phyloP scores from a whole-genome alignment of 176 grass and related monocot genomes.

The Typha latifolia region DNA sequence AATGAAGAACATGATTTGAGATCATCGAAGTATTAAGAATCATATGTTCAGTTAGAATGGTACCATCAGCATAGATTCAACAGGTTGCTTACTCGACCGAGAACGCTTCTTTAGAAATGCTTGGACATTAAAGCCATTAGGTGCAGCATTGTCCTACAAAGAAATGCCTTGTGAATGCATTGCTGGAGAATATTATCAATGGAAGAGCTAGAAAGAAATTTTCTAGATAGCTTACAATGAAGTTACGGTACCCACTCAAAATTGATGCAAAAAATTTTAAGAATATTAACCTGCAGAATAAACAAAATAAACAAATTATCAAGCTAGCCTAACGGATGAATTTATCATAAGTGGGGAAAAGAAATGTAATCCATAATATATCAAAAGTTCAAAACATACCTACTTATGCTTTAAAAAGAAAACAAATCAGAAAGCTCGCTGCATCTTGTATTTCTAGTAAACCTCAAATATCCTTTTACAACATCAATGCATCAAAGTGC shows the following conservation, averaged over 20 bases:
- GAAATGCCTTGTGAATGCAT: constrained; percentile 6
- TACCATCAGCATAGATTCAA: constrained; percentile 98
- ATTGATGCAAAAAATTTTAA: constrained; percentile 94
- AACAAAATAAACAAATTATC: constrained; percentile 34
- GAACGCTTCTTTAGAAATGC: constrained; percentile 98
- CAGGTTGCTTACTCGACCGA: constrained; percentile 65
- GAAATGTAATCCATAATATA: background rate
- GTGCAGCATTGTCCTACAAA: constrained; percentile 68
- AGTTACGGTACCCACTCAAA: constrained; percentile 95
- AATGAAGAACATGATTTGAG: too few relatives aligned
- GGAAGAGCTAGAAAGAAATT: constrained; percentile 17
- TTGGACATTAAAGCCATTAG: constrained; percentile 95
- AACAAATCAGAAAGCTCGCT: too few relatives aligned
- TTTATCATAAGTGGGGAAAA: constrained; percentile 9
- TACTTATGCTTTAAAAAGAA: too few relatives aligned
- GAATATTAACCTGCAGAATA: constrained; percentile 85
- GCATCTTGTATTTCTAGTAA: too few relatives aligned
- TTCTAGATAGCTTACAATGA: constrained; percentile 74
- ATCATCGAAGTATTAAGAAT: background rate
- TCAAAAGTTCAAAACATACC: too few relatives aligned
- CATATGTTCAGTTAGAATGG: constrained; percentile 13
- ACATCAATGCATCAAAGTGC: too few relatives aligned
- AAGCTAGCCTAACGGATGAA: constrained; percentile 8
- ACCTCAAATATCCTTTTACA: too few relatives aligned
- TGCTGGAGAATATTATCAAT: constrained; percentile 8